phyloP scores from a whole-genome alignment of 345 rosid genomes.

The Streptanthus diversifolius region DNA sequence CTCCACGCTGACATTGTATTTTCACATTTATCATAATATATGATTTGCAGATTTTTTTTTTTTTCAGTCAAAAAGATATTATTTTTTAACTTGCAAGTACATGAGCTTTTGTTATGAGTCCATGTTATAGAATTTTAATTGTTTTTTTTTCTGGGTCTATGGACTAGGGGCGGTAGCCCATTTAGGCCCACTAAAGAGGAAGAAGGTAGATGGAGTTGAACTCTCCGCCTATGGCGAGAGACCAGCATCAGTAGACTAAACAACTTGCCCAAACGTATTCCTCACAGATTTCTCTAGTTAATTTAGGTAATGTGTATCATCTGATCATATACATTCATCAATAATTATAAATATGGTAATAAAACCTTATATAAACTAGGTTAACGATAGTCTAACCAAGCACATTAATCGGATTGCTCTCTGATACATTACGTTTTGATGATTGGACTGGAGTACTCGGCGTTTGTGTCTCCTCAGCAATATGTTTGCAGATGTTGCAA shows the following conservation, averaged over 20 bases:
- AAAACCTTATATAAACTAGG: neutral
- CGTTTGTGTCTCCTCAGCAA: no score
- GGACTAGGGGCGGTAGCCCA: neutral
- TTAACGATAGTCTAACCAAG: neutral
- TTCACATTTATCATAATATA: no score
- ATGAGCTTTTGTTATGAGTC: neutral
- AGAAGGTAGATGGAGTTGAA: neutral
- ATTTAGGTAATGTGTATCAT: neutral
- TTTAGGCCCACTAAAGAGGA: neutral
- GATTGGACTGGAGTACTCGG: no score
- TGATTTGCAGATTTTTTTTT: no score
- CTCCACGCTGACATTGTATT: no score
- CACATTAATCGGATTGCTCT: neutral
- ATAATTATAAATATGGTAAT: neutral
- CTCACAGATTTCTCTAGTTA: neutral
- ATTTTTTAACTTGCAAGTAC: no score
- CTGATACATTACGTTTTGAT: neutral
- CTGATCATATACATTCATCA: neutral
- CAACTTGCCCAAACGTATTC: neutral
- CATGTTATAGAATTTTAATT: neutral
- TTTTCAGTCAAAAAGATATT: no score
- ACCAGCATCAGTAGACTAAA: neutral
- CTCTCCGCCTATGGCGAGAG: neutral
- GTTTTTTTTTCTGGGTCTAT: neutral
- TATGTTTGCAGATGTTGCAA: neutral